Conservation (phyloP, 1,139 yeast species). For the Hanseniaspora gamundiae region DNA sequence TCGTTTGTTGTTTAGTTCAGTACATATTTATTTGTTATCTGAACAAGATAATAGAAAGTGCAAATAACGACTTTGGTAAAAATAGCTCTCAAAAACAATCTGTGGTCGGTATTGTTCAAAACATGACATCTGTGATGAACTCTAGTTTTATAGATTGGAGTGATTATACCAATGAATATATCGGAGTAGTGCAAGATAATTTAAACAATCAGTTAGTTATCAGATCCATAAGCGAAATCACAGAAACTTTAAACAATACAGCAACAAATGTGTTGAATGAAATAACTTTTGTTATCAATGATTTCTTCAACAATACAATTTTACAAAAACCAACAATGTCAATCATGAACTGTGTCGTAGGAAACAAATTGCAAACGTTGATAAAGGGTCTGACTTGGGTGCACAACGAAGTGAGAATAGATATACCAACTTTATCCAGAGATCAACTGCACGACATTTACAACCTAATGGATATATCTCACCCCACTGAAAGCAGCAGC, state of each 20-base stretch:
- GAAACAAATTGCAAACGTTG: conserved; percentile 51
- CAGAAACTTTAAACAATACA: conserved; percentile 44
- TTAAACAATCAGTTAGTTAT: conserved; percentile 52
- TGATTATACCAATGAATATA: conserved; percentile 36
- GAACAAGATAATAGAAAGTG: neutral
- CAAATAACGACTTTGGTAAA: neutral
- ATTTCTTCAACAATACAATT: conserved; percentile 56
- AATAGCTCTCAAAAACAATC: too few relatives aligned
- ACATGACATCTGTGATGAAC: conserved; percentile 6
- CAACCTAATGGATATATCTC: neutral
- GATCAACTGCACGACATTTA: conserved; percentile 18
- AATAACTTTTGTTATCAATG: conserved; percentile 42
- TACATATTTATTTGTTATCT: conserved; percentile 26
- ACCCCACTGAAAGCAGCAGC: too few relatives aligned
- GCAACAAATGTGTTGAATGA: conserved; percentile 35
- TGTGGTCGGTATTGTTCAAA: neutral
- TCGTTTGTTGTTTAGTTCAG: conserved; percentile 38
- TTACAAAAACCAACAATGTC: conserved; percentile 49
- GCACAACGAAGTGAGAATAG: conserved; percentile 45
- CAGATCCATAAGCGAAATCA: conserved; percentile 50
- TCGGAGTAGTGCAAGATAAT: conserved; percentile 31
- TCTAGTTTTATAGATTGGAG: conserved; percentile 33
- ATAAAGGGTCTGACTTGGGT: conserved; percentile 75
- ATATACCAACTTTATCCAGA: conserved; percentile 41
- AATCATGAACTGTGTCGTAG: conserved; percentile 69